Conservation (phyloP, 179 eudicot genomes). For the Patellifolia procumbens region DNA sequence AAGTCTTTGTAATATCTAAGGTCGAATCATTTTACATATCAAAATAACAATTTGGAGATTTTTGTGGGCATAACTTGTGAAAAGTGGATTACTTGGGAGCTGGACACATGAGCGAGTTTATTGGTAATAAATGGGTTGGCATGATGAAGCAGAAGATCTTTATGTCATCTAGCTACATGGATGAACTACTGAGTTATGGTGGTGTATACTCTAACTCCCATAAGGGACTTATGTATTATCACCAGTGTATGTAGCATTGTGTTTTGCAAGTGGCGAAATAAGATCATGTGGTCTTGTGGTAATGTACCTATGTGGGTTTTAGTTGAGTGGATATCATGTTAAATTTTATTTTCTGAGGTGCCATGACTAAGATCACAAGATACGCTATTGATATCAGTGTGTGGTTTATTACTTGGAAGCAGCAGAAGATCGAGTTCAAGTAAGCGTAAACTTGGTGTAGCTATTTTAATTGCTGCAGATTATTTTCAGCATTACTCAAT, state of each 20-base stretch:
- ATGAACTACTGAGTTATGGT: neutral
- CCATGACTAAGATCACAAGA: neutral
- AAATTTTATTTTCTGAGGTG: neutral
- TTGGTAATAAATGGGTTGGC: neutral
- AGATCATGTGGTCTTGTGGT: neutral
- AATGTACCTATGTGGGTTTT: neutral
- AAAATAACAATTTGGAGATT: too few species aligned
- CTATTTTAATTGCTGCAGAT: neutral
- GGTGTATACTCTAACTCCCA: neutral
- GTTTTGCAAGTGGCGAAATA: neutral
- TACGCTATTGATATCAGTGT: neutral
- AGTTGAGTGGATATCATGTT: neutral
- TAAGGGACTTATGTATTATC: neutral
- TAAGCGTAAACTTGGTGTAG: neutral
- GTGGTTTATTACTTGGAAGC: neutral
- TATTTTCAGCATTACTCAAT: too few species aligned
- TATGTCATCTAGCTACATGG: too few species aligned
- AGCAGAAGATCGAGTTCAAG: neutral
- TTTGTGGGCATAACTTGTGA: neutral
- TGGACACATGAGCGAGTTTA: neutral
- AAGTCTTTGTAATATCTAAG: neutral
- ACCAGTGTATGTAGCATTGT: neutral
- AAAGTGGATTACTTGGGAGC: neutral
- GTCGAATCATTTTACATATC: neutral
- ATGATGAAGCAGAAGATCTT: too few species aligned